Evolutionary conservation across 306 rosid genomes (phyloP).

Genomic region (Dryas alaskensis): DNA sequence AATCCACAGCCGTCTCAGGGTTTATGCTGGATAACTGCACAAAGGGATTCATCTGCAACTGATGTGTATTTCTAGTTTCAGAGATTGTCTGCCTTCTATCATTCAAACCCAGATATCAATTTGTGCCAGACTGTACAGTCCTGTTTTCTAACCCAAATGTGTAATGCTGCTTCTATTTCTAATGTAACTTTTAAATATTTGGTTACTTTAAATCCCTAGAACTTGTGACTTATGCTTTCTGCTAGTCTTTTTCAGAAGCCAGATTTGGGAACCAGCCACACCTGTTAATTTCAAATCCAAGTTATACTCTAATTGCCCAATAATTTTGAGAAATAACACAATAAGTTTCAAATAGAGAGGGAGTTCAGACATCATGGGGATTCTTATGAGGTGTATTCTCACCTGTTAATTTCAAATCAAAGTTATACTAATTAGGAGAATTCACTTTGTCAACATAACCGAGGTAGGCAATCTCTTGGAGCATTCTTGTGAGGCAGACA

Average conservation of each 20-base stretch:
- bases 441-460: background rate
- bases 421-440: too few species aligned
- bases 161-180: background rate
- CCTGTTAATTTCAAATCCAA: background rate
- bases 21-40: conserved; percentile 53
- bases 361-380: too few species aligned
- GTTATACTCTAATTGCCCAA: background rate
- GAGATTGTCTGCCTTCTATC: background rate
- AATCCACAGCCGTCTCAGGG: conserved; percentile 69
- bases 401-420: too few species aligned
- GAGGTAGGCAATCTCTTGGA: background rate
- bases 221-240: background rate
- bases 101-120: background rate
- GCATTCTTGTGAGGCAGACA: background rate
- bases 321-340: background rate
- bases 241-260: background rate
- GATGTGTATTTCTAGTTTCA: background rate
- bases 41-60: background rate
- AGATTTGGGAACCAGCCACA: background rate
- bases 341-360: too few species aligned
- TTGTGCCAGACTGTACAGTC: background rate
- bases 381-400: too few species aligned
- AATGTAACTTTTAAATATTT: background rate
- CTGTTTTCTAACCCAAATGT: conserved; percentile 6
- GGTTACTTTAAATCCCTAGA: background rate